Base-by-base conservation (phyloP, 2,329 filamentous ascomycete species). In the Exophiala alcalophila region DNA sequence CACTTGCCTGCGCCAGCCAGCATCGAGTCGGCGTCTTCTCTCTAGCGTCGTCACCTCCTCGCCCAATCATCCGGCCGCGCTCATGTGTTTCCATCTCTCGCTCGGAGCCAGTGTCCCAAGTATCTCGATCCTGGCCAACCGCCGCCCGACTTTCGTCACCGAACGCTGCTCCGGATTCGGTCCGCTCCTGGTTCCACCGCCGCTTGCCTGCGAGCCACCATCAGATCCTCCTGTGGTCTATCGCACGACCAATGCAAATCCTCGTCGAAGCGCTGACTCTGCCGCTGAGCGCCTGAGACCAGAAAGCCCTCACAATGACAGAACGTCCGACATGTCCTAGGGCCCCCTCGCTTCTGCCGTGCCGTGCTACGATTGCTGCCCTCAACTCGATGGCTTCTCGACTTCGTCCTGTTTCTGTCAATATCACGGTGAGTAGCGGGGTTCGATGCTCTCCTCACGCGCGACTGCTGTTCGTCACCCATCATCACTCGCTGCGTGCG, bases 381-480 rank as follows among this genome's bases (percentile, higher is more conserved):
- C 27, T 19, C 38, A n/a, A 23, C 15, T 40, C 27, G 33, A 35
- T 36, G 33, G 45, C 26, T 39, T 24, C 39, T 40, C 18, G 30
- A 38, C 24, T 26, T 15, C 11, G 30, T 38, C 5, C 33, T 34
- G 31, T 31, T 30, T 35, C 26, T 14, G 33, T 40, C 42, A 31
- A 52, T 52, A 49, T 52, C 49, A 52, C 49, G 24, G 41, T 49
- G 38, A 47, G 45, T 43, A 49, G 44, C 45, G 39, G 38, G 40
- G 38, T 46, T 33, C 24, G 38, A 27, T 44, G 40, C 33, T 43
- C 45, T 20, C 38, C 37, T 34, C 45, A 37, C 34, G 42, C 49
- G 49, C 45, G 38, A 12, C 29, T 31, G 10, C 10, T 39, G 26
- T 29, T 40, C 43, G 33, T 47, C 44, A 47, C 44, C 29, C 19